phyloP scores from a whole-genome alignment of 345 rosid genomes.

The Syzygium aqueum region DNA sequence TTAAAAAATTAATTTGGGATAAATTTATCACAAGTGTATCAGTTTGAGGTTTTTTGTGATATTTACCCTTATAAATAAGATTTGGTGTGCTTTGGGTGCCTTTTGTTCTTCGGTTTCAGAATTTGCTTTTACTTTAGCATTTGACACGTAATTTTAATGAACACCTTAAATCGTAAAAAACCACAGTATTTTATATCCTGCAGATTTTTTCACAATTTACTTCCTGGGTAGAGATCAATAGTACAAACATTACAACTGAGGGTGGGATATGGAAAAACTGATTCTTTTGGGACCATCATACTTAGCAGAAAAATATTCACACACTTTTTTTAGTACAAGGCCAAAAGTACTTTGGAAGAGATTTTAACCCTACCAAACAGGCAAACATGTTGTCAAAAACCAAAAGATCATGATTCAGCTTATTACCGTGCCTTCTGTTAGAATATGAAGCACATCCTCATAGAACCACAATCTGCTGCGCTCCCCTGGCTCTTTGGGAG shows the following conservation, averaged over 20 bases:
- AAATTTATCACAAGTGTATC: no score
- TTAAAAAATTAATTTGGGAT: no score
- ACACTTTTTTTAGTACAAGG: not conserved
- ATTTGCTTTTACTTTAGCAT: not conserved
- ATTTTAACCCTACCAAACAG: not conserved
- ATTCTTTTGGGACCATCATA: not conserved
- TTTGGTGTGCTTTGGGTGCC: no score
- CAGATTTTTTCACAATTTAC: not conserved
- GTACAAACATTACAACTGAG: not conserved
- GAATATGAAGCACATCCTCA: not conserved
- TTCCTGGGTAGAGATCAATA: not conserved
- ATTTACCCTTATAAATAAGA: no score
- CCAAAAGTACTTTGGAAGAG: not conserved
- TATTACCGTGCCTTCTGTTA: not conserved
- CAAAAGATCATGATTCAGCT: not conserved
- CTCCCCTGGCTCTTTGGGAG: conserved; percentile 6
- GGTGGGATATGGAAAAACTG: not conserved
- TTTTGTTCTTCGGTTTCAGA: no score
- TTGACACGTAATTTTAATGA: not conserved
- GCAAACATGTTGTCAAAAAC: not conserved
- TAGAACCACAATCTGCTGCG: not conserved
- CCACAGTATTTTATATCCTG: not conserved
- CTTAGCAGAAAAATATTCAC: not conserved
- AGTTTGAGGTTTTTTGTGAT: no score
- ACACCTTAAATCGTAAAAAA: not conserved